These are phyloP conservation scores for Nakazawaea populi DNA, from an alignment of 805 yeast genomes.

Conservation along the genomic window DNA sequence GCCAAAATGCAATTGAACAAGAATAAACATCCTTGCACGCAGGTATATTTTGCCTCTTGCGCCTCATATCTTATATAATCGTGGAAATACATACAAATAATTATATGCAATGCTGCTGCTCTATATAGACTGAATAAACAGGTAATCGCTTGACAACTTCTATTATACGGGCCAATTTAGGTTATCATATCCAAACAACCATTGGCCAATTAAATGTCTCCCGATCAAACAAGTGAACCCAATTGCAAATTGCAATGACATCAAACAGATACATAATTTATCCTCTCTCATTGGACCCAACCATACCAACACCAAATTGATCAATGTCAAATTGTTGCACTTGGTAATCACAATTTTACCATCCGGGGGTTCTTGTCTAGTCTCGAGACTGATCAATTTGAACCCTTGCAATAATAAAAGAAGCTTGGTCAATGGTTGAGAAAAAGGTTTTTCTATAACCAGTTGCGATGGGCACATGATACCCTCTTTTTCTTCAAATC, in stretches of 20 bases:
- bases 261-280: slow-evolving; percentile 51
- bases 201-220: slow-evolving; percentile 81
- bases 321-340: slow-evolving; percentile 81
- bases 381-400: slow-evolving; percentile 39
- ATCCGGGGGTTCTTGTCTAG: slow-evolving; percentile 15
- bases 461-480: slow-evolving; percentile 70
- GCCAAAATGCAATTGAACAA: too few relatives aligned
- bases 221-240: slow-evolving; percentile 64
- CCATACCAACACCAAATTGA: slow-evolving; percentile 78
- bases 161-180: slow-evolving; percentile 22
- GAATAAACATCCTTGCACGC: too few relatives aligned
- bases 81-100: too few relatives aligned
- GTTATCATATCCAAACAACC: slow-evolving; percentile 88
- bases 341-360: slow-evolving; percentile 25
- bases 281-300: slow-evolving; percentile 91
- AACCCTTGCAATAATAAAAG: slow-evolving; percentile 42
- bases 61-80: too few relatives aligned
- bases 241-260: slow-evolving; percentile 55
- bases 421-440: slow-evolving; percentile 27
- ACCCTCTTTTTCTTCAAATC: slow-evolving; percentile 61
- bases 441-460: slow-evolving; percentile 28
- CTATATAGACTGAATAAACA: too few relatives aligned
- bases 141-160: too few relatives aligned
- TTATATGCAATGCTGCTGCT: too few relatives aligned
- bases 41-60: too few relatives aligned